These are phyloP conservation scores for Yarrowia sp. DNA, from an alignment of 805 yeast species.

Conservation along the genomic window DNA sequence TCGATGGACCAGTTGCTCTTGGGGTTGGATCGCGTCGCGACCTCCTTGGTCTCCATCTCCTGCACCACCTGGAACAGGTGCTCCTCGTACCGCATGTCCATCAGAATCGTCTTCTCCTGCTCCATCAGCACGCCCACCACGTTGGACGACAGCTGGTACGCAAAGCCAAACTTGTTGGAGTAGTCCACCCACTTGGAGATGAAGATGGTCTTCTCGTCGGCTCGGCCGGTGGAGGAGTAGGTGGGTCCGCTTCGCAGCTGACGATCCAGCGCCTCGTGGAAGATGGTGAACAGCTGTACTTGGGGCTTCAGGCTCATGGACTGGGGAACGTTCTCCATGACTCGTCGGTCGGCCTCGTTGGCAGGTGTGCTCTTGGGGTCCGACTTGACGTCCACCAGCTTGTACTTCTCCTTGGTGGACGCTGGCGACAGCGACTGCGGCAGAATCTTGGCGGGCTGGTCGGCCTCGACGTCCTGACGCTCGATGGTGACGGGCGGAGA, in stretches of 20 bases:
- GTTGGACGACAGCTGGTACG: slow-evolving; percentile 87
- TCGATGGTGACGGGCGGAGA: slow-evolving; percentile 32
- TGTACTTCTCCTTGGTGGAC: slow-evolving; percentile 82
- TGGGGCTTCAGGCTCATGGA: neutral
- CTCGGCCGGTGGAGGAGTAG: neutral
- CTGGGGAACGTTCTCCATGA: slow-evolving; percentile 14
- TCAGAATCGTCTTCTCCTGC: slow-evolving; percentile 77
- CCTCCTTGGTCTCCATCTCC: slow-evolving; percentile 46
- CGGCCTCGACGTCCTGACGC: slow-evolving; percentile 44
- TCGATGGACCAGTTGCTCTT: slow-evolving; percentile 19
- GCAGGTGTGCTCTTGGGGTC: neutral
- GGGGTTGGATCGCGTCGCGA: neutral
- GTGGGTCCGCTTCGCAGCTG: slow-evolving; percentile 1
- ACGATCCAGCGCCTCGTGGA: neutral
- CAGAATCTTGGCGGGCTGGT: slow-evolving; percentile 49
- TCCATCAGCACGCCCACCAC: slow-evolving; percentile 88
- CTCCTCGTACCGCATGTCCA: slow-evolving; percentile 44
- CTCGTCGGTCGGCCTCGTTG: slow-evolving; percentile 13
- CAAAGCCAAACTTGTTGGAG: slow-evolving; percentile 91
- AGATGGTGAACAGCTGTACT: neutral
- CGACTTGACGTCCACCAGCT: slow-evolving; percentile 40
- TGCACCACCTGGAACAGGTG: slow-evolving; percentile 34
- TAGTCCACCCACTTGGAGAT: slow-evolving; percentile 98
- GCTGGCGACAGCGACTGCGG: slow-evolving; percentile 93
- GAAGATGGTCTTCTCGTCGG: slow-evolving; percentile 38